Conservation (phyloP, 139 green algal species). For the Chlamydomonas schloesseri region DNA sequence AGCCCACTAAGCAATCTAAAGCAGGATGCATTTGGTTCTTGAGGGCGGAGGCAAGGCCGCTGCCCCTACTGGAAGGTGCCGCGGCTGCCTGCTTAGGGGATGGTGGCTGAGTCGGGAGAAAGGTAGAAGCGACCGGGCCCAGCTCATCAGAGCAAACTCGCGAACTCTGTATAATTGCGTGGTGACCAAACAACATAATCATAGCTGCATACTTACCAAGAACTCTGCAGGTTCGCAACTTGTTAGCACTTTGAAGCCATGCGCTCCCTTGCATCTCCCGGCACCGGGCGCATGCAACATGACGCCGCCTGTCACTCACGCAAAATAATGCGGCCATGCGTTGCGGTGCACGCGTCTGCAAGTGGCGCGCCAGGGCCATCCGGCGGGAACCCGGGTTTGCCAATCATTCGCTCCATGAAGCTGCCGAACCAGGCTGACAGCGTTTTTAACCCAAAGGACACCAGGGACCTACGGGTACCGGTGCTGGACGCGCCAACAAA, state of each 20-base stretch:
- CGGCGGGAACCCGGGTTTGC: background rate
- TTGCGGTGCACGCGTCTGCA: background rate
- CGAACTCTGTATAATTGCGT: too few relatives aligned
- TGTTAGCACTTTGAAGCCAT: background rate
- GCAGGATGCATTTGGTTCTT: too few relatives aligned
- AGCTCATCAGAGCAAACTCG: too few relatives aligned
- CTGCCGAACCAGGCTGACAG: slow-evolving; percentile 68
- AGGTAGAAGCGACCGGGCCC: too few relatives aligned
- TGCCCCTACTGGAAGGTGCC: too few relatives aligned
- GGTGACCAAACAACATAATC: too few relatives aligned
- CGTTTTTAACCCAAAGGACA: slow-evolving; percentile 49
- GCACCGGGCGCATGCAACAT: background rate
- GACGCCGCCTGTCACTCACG: background rate
- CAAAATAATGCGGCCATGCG: background rate
- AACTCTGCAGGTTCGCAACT: too few relatives aligned
- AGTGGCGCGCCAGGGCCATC: background rate
- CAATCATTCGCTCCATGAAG: slow-evolving; percentile 11
- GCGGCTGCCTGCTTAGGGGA: too few relatives aligned
- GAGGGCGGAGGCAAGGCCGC: too few relatives aligned
- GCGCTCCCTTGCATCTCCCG: background rate
- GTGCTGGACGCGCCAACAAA: slow-evolving; percentile 41
- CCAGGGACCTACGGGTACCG: slow-evolving; percentile 40
- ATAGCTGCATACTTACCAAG: too few relatives aligned
- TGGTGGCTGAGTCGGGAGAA: too few relatives aligned
- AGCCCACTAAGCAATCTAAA: too few relatives aligned